Evolutionary conservation across 805 yeast species (phyloP).

Genomic region (Ogataea methylovora): DNA sequence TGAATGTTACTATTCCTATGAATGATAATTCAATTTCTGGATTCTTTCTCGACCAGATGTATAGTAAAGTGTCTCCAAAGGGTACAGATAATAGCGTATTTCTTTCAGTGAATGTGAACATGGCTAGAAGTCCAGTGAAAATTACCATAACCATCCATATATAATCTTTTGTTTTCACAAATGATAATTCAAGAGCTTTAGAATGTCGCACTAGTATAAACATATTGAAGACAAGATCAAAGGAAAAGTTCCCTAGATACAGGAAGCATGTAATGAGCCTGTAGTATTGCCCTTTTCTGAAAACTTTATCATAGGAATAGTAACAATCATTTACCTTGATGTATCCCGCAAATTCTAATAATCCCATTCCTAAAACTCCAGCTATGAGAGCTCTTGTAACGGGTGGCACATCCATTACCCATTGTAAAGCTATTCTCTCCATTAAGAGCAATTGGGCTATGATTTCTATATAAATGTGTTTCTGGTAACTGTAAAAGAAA

Average conservation of each 20-base stretch:
- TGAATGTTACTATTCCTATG: slow-evolving; percentile 32
- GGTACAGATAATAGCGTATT: slow-evolving; percentile 30
- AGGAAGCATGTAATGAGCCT: slow-evolving; percentile 30
- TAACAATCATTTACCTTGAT: slow-evolving; percentile 23
- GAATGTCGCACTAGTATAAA: slow-evolving; percentile 31
- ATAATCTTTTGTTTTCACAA: slow-evolving; percentile 25
- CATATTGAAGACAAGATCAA: slow-evolving; percentile 26
- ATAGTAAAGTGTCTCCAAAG: slow-evolving; percentile 30
- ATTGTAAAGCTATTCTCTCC: slow-evolving; percentile 31
- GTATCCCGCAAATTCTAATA: slow-evolving; percentile 25
- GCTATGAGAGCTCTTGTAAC: slow-evolving; percentile 33
- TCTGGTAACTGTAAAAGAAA: too few species aligned
- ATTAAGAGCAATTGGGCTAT: slow-evolving; percentile 9
- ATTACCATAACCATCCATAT: slow-evolving; percentile 30
- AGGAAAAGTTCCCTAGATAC: slow-evolving; percentile 32
- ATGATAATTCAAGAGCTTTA: slow-evolving; percentile 30
- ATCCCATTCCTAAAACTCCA: slow-evolving; percentile 25
- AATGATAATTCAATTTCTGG: slow-evolving; percentile 32
- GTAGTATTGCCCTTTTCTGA: slow-evolving; percentile 29
- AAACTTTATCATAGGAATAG: slow-evolving; percentile 31
- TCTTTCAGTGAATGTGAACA: slow-evolving; percentile 20
- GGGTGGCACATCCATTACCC: slow-evolving; percentile 36
- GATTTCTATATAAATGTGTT: too few species aligned
- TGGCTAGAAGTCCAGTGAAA: slow-evolving; percentile 18
- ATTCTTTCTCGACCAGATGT: slow-evolving; percentile 39